Evolutionary conservation across 495 filamentous ascomycete genomes (phyloP), one percentile per base, ranked within the genome.

Genomic region (Daldinia vernicosa): DNA sequence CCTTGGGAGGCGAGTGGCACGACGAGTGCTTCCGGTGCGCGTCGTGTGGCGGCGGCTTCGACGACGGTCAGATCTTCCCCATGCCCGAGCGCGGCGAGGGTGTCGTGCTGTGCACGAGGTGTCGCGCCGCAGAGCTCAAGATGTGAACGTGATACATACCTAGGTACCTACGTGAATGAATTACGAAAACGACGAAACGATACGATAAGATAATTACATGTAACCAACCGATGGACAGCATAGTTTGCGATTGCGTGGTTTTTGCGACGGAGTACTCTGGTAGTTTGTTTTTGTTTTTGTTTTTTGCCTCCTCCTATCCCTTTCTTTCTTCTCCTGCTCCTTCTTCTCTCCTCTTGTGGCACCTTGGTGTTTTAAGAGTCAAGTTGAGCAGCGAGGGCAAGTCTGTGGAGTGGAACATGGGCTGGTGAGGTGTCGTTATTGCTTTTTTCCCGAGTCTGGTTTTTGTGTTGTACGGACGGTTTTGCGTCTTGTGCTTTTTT

Each of bases 1-100:
- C 95, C 0, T 84, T 98, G 62, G 96, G 93, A 17, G 89, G 87
- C 14, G 95, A 98, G 81, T 99, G 95, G 95, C 96, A 98, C 79
- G 90, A 91, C 26, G 84, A 87, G 57, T 99, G 95, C 79, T 99
- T 99, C 79, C 86, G 88, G 66, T 99, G 95, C 76, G 82, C 84
- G 1, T 77, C 72, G 12, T 88, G 86, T 75, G 72, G 77, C 4
- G 82, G 81, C 6, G 82, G 82, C 4, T 87, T 88, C 61, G 83
- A 84, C 37, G 86, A 88, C 67, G 85, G 85, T 6, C 82, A 85
- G 76, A 83, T 88, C 66, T 88, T 86, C 67, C 84, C 84, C 22
- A 72, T 80, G n/a, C 76, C 79, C 6, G 80, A 78, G 33, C 75
- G 78, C 4, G 80, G 78, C 37, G 75, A 84, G 56, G 77, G 75